Evolutionary conservation across 768 basidiomycete genomes (phyloP).

Genomic region (Tulasnella sp.): DNA sequence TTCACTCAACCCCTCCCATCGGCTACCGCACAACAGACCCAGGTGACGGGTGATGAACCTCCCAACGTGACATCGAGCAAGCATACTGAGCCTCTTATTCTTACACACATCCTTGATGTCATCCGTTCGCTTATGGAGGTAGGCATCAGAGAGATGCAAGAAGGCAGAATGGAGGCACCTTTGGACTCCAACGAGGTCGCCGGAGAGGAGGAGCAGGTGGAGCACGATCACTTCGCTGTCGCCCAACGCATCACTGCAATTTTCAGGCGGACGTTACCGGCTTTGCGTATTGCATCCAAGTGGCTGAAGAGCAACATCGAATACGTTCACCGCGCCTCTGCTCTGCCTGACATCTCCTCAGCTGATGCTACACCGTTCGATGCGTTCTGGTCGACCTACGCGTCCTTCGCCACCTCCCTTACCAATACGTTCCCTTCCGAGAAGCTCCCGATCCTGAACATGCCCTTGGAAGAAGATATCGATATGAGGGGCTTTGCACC

Average conservation of each 20-base stretch:
- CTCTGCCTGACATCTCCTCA: conserved; percentile 23
- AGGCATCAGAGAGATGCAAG: conserved; percentile 44
- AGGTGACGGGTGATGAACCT: conserved; percentile 11
- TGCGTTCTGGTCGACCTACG: conserved; percentile 63
- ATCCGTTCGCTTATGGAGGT: conserved; percentile 52
- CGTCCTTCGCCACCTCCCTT: conserved; percentile 51
- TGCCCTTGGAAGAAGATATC: conserved; percentile 76
- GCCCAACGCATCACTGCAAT: conserved; percentile 76
- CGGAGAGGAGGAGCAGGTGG: neutral
- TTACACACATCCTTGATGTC: conserved; percentile 54
- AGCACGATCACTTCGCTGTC: conserved; percentile 38
- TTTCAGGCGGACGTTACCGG: conserved; percentile 75
- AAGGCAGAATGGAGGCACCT: conserved; percentile 31
- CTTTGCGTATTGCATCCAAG: conserved; percentile 74
- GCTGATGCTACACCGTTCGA: conserved; percentile 30
- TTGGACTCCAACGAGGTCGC: conserved; percentile 25
- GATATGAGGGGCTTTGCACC: conserved; percentile 84
- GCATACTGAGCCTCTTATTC: conserved; percentile 50
- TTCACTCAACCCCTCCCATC: conserved; percentile 30
- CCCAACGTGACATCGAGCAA: conserved; percentile 22
- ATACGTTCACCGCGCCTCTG: conserved; percentile 28
- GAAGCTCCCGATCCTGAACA: conserved; percentile 43
- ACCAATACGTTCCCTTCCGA: conserved; percentile 53
- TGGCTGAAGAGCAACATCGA: conserved; percentile 74
- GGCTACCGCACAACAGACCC: conserved; percentile 23